phyloP scores from a whole-genome alignment of 140 eudicot species.

The Anethum foeniculum region DNA sequence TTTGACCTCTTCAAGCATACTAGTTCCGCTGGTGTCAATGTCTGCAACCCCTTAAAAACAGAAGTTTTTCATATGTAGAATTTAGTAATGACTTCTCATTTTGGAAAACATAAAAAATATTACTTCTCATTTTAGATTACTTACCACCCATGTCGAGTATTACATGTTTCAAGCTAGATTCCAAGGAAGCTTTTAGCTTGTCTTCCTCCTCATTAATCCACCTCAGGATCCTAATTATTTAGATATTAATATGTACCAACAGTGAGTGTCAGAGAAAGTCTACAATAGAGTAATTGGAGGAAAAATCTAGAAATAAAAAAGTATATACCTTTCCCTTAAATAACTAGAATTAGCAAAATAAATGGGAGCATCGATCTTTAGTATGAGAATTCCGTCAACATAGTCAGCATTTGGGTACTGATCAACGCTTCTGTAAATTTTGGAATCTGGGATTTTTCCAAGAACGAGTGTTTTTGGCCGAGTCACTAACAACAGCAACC shows the following conservation, averaged over 20 bases:
- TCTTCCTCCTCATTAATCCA: slow-evolving; percentile 98
- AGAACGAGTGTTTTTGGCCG: slow-evolving; percentile 56
- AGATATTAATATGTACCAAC: background rate
- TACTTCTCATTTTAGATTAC: background rate
- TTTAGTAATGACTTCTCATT: background rate
- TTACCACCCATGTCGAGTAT: slow-evolving; percentile 78
- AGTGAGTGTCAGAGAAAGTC: background rate
- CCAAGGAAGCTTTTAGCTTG: slow-evolving; percentile 41
- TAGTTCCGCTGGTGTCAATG: slow-evolving; percentile 88
- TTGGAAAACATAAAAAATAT: background rate
- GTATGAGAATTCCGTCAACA: slow-evolving; percentile 51
- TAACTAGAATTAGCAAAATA: slow-evolving; percentile 67
- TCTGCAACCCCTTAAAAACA: slow-evolving; percentile 59
- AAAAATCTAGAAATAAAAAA: background rate
- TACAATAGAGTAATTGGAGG: background rate
- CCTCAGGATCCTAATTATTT: slow-evolving; percentile 47
- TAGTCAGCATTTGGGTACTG: slow-evolving; percentile 54
- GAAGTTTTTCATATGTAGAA: background rate
- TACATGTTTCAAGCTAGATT: slow-evolving; percentile 51
- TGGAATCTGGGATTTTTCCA: slow-evolving; percentile 57
- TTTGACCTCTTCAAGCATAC: slow-evolving; percentile 82
- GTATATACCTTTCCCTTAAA: slow-evolving; percentile 74
- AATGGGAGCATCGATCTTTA: slow-evolving; percentile 72
- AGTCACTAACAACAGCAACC: slow-evolving; percentile 55
- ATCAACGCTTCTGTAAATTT: slow-evolving; percentile 54